Conservation (phyloP, 2,329 filamentous ascomycete species). For the Xylariomycetidae sp. region DNA sequence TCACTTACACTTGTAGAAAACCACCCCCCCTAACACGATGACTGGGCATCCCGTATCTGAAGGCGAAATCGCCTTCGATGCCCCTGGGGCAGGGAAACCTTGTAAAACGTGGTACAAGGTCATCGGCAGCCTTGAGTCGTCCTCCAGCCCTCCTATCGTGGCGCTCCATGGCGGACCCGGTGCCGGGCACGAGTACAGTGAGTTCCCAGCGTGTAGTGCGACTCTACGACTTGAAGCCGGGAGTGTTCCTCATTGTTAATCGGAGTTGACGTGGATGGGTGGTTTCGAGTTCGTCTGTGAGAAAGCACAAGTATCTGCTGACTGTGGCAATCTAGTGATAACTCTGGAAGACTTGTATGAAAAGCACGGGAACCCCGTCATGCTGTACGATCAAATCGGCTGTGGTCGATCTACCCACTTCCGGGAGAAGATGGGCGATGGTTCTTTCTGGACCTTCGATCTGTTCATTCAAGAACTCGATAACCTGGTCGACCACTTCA, state of each 20-base stretch:
- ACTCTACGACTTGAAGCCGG: too few species aligned
- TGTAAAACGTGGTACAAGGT: slow-evolving; percentile 3
- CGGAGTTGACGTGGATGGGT: too few species aligned
- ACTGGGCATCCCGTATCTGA: too few species aligned
- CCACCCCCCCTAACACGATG: too few species aligned
- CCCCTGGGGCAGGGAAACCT: neutral
- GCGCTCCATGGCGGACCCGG: slow-evolving; percentile 1
- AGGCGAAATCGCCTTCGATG: neutral
- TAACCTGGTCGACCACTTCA: slow-evolving; percentile 1
- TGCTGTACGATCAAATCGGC: slow-evolving; percentile 2
- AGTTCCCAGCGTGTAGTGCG: too few species aligned
- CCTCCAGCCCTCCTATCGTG: neutral
- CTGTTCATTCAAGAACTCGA: slow-evolving; percentile 1
- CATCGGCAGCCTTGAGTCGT: slow-evolving; percentile 1
- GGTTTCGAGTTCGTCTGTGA: too few species aligned
- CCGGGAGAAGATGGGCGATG: neutral
- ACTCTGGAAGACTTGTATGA: slow-evolving; percentile 1
- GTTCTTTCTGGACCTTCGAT: slow-evolving; percentile 1
- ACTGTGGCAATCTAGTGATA: neutral
- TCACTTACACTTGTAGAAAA: too few species aligned
- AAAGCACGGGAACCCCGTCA: neutral
- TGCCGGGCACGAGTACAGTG: slow-evolving; percentile 1
- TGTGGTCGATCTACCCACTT: slow-evolving; percentile 2
- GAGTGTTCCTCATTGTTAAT: too few species aligned
- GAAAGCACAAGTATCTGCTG: too few species aligned